These are phyloP conservation scores for Ceratocystis destructans DNA, from an alignment of 2,329 filamentous ascomycete genomes.

Conservation along the genomic window DNA sequence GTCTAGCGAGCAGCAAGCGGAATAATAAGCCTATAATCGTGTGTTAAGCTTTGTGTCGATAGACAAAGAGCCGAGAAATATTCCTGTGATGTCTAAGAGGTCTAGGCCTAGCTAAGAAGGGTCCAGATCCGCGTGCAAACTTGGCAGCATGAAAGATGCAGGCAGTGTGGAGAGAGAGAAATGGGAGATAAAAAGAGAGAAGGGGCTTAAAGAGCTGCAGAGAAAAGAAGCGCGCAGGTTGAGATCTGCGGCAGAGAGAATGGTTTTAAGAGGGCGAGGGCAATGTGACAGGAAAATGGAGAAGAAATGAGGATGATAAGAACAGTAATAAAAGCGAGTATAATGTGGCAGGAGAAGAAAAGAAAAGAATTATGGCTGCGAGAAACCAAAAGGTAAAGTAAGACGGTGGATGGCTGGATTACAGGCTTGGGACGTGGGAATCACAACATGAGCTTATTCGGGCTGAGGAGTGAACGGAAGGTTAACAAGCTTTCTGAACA, in stretches of 20 bases:
- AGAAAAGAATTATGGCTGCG: neutral
- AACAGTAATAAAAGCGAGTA: neutral
- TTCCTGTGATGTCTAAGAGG: neutral
- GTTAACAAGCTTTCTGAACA: neutral
- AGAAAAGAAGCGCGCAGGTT: neutral
- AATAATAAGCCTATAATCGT: no score
- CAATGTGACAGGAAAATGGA: neutral
- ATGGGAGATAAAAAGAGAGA: neutral
- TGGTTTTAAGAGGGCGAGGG: neutral
- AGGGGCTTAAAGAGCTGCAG: neutral
- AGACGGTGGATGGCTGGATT: neutral
- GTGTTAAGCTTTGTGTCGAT: no score
- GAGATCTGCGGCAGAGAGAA: neutral
- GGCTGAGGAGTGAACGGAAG: neutral
- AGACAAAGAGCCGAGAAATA: no score
- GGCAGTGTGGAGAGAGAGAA: neutral
- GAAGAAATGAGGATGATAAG: neutral
- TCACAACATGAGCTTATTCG: neutral
- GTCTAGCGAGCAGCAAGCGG: no score
- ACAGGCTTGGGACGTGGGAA: neutral
- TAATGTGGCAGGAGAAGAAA: neutral
- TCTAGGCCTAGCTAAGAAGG: neutral
- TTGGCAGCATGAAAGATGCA: neutral
- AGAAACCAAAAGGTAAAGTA: neutral
- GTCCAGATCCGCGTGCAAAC: neutral